These are phyloP conservation scores for Abortiporus biennis DNA, from an alignment of 1,284 basidiomycete genomes.

Conservation along the genomic window DNA sequence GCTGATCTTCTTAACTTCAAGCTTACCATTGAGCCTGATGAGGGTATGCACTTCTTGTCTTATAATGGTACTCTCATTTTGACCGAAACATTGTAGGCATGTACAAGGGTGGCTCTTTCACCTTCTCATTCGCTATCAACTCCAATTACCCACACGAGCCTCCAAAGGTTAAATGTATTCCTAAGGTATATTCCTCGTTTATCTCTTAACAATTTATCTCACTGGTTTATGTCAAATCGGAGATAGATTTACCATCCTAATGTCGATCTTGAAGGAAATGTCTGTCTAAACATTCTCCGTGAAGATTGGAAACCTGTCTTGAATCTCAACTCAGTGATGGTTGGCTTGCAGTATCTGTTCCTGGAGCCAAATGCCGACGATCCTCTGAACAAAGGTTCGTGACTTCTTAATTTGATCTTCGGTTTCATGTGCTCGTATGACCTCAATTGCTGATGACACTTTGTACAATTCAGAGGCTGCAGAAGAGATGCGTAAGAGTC, in stretches of 20 bases:
- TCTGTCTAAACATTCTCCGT: conserved; percentile 94
- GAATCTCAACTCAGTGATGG: conserved; percentile 95
- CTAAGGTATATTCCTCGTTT: conserved; percentile 59
- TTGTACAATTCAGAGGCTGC: conserved; percentile 72
- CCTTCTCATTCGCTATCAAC: conserved; percentile 94
- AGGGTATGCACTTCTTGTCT: conserved; percentile 52
- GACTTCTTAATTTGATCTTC: neutral
- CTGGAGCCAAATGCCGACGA: conserved; percentile 98
- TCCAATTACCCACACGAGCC: conserved; percentile 99
- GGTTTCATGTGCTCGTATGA: neutral
- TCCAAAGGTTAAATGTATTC: conserved; percentile 96
- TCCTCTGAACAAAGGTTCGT: conserved; percentile 94
- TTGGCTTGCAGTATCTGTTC: conserved; percentile 97
- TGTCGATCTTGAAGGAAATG: conserved; percentile 95
- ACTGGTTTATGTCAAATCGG: neutral
- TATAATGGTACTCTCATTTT: neutral
- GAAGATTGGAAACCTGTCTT: conserved; percentile 99
- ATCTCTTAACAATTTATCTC: neutral
- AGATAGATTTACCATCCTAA: conserved; percentile 97
- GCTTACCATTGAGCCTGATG: conserved; percentile 93
- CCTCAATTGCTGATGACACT: neutral
- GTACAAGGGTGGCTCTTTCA: conserved; percentile 94
- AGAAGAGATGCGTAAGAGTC: conserved; percentile 81
- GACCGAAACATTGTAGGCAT: conserved; percentile 59
- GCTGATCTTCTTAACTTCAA: conserved; percentile 94